Conservation (phyloP, 163 green algal species). For the Smithsoniella earleae region DNA sequence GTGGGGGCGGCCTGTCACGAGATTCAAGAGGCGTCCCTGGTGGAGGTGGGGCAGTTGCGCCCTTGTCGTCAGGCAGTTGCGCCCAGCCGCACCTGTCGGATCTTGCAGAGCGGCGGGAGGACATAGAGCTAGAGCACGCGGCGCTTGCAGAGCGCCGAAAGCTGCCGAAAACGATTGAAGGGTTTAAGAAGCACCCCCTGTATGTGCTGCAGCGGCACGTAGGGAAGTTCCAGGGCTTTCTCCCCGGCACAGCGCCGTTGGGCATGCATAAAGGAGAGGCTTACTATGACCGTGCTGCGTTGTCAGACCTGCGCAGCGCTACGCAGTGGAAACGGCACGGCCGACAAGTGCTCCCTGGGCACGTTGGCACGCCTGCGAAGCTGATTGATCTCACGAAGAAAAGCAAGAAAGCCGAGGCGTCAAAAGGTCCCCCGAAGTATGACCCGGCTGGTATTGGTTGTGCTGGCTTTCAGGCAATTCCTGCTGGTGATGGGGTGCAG, state of each 20-base stretch:
- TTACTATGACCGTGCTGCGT: slow-evolving; percentile 49
- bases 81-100: too few species aligned
- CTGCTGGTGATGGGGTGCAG: background rate
- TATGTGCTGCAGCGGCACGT: slow-evolving; percentile 68
- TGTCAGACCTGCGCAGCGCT: slow-evolving; percentile 66
- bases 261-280: slow-evolving; percentile 65
- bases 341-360: slow-evolving; percentile 39
- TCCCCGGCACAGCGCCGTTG: slow-evolving; percentile 40
- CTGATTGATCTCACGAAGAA: slow-evolving; percentile 34
- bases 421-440: background rate
- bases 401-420: background rate
- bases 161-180: slow-evolving; percentile 56
- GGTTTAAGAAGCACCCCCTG: slow-evolving; percentile 56
- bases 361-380: slow-evolving; percentile 45
- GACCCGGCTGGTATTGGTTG: background rate
- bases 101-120: slow-evolving; percentile 37
- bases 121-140: slow-evolving; percentile 44
- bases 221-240: slow-evolving; percentile 54
- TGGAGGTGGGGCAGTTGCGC: slow-evolving; percentile 5
- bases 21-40: slow-evolving; percentile 18
- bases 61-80: background rate
- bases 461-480: background rate
- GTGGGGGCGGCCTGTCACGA: background rate
- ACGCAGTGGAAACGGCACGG: slow-evolving; percentile 53
- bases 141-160: slow-evolving; percentile 25